A percentile compares a stretch with the other conserved stretches of the same genome.
phyloP scores from a whole-genome alignment of 805 yeast species.

The Spathaspora passalidarum region DNA sequence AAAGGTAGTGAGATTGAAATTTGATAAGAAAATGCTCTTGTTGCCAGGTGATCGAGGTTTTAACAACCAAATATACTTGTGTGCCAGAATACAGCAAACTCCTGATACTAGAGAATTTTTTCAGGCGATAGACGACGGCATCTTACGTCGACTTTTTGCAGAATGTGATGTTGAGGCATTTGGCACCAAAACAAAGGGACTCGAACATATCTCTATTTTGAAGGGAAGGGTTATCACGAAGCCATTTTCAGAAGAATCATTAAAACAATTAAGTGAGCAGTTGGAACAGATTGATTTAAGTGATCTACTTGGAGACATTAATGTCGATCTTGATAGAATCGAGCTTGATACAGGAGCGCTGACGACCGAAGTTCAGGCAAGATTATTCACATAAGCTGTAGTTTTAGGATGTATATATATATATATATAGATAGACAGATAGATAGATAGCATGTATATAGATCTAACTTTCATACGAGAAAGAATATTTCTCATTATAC shows the following conservation, averaged over 20 bases:
- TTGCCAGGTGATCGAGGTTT: not conserved
- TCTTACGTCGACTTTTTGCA: not conserved
- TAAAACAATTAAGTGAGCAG: not conserved
- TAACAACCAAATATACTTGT: not conserved
- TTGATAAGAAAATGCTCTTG: not conserved
- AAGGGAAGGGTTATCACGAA: not conserved
- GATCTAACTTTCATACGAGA: too few relatives aligned
- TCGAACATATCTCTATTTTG: slow-evolving; percentile 1
- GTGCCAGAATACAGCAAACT: not conserved
- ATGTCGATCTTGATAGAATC: not conserved
- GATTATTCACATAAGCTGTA: not conserved
- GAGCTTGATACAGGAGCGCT: not conserved
- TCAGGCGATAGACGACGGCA: not conserved
- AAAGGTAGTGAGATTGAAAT: not conserved
- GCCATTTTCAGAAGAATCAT: not conserved
- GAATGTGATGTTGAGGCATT: not conserved
- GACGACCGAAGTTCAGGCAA: not conserved
- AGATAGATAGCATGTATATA: too few relatives aligned
- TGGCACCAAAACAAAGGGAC: too few relatives aligned
- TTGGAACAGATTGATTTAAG: slow-evolving; percentile 1
- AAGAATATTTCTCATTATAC: too few relatives aligned
- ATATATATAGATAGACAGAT: too few relatives aligned
- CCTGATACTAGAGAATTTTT: slow-evolving; percentile 1
- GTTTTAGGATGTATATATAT: not conserved
- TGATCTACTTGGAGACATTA: not conserved